Conservation (phyloP, 352 stramenopile species). For the Globisporangium ultimum region DNA sequence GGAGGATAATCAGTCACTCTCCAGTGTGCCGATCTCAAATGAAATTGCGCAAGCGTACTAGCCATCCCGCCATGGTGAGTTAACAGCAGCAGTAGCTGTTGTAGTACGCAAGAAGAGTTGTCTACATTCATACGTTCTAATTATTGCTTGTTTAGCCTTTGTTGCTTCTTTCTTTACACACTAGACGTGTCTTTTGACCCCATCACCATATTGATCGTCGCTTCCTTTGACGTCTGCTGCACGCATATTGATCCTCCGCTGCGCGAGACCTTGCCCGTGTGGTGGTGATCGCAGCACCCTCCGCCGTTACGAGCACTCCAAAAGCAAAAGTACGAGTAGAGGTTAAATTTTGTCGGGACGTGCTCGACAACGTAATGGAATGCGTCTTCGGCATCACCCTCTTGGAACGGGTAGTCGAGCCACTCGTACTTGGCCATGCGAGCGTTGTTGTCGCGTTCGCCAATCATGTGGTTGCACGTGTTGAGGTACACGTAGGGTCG, state of each 20-base stretch:
- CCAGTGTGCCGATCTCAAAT: conserved; percentile 6
- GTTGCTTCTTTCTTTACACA: neutral
- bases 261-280: conserved; percentile 43
- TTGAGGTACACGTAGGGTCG: conserved; percentile 83
- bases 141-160: conserved; percentile 2
- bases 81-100: neutral
- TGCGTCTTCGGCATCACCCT: conserved; percentile 61
- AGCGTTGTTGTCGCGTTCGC: conserved; percentile 79
- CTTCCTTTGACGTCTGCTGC: conserved; percentile 11
- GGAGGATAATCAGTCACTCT: neutral
- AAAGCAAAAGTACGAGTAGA: conserved; percentile 85
- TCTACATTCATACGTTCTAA: conserved; percentile 6
- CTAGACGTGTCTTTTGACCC: conserved; percentile 1
- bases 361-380: conserved; percentile 77
- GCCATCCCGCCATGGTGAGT: neutral
- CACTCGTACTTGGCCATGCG: conserved; percentile 75
- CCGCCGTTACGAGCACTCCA: conserved; percentile 73
- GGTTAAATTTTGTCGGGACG: conserved; percentile 83
- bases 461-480: conserved; percentile 90
- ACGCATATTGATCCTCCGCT: conserved; percentile 69
- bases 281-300: conserved; percentile 69
- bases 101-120: neutral
- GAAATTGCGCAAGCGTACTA: conserved; percentile 16
- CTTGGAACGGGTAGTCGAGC: conserved; percentile 78
- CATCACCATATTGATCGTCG: neutral